Conservation (phyloP, 306 rosid genomes). For the Malus sylvestris region DNA sequence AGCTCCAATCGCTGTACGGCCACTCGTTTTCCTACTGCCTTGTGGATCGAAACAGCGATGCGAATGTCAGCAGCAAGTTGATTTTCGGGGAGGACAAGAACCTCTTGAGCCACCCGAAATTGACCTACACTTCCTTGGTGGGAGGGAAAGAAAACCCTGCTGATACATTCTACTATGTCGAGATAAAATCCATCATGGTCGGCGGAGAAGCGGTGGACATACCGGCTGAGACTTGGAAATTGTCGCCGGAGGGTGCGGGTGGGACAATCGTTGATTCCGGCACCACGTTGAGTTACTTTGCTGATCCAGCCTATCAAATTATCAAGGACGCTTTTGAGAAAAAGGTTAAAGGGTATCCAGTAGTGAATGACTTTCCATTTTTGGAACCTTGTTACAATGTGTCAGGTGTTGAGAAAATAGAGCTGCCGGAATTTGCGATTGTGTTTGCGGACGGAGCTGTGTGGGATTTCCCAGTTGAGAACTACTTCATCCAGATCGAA, state of each 20-base stretch:
- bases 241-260: constrained; percentile 61
- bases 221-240: constrained; percentile 66
- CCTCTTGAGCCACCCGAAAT: constrained; percentile 46
- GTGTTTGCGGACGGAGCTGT: constrained; percentile 71
- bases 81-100: constrained; percentile 78
- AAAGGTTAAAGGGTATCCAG: constrained; percentile 49
- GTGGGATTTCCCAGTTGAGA: constrained; percentile 88
- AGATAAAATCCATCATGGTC: constrained; percentile 58
- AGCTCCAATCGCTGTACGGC: constrained; percentile 88
- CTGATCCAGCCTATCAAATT: constrained; percentile 69
- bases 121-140: constrained; percentile 74
- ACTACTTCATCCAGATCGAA: constrained; percentile 76
- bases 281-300: constrained; percentile 85
- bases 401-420: constrained; percentile 60
- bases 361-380: constrained; percentile 53
- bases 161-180: constrained; percentile 87
- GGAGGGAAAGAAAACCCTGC: constrained; percentile 58
- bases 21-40: constrained; percentile 91
- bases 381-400: constrained; percentile 90
- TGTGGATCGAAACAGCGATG: constrained; percentile 73
- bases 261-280: constrained; percentile 98
- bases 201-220: constrained; percentile 61
- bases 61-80: constrained; percentile 76
- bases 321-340: constrained; percentile 61
- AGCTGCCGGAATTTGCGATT: constrained; percentile 76